These are phyloP conservation scores for Kodamaea plutei DNA, from an alignment of 1,139 yeast genomes.

Conservation along the genomic window DNA sequence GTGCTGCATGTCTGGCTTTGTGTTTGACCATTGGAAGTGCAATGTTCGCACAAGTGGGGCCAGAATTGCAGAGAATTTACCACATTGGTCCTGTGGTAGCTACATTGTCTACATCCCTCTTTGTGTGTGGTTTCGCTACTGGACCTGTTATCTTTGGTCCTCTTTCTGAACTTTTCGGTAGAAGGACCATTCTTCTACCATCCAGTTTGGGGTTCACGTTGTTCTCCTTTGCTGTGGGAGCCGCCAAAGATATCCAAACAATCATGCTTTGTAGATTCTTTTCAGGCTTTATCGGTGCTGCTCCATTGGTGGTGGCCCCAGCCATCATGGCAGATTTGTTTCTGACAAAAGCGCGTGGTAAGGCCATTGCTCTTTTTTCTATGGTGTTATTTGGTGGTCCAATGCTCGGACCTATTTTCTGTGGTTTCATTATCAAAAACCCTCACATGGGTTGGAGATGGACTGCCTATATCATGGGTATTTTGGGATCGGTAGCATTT, in stretches of 20 bases:
- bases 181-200: slow-evolving; percentile 52
- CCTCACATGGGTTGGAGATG: slow-evolving; percentile 52
- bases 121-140: slow-evolving; percentile 75
- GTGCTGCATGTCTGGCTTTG: slow-evolving; percentile 26
- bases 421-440: slow-evolving; percentile 18
- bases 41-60: slow-evolving; percentile 52
- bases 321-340: slow-evolving; percentile 80
- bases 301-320: slow-evolving; percentile 79
- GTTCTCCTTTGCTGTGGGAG: slow-evolving; percentile 68
- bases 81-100: slow-evolving; percentile 55
- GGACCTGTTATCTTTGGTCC: slow-evolving; percentile 87
- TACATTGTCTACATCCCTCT: slow-evolving; percentile 64
- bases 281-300: slow-evolving; percentile 73
- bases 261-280: slow-evolving; percentile 70
- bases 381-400: slow-evolving; percentile 75
- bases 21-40: slow-evolving; percentile 61
- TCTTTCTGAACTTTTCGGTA: slow-evolving; percentile 68
- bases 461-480: slow-evolving; percentile 53
- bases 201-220: slow-evolving; percentile 54
- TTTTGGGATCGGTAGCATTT: slow-evolving; percentile 38
- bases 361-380: slow-evolving; percentile 61
- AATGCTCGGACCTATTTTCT: slow-evolving; percentile 63
- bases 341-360: slow-evolving; percentile 58
- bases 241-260: slow-evolving; percentile 71
- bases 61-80: slow-evolving; percentile 37